Conservation (phyloP, 768 basidiomycete species). For the Cyclocybe aegerita region DNA sequence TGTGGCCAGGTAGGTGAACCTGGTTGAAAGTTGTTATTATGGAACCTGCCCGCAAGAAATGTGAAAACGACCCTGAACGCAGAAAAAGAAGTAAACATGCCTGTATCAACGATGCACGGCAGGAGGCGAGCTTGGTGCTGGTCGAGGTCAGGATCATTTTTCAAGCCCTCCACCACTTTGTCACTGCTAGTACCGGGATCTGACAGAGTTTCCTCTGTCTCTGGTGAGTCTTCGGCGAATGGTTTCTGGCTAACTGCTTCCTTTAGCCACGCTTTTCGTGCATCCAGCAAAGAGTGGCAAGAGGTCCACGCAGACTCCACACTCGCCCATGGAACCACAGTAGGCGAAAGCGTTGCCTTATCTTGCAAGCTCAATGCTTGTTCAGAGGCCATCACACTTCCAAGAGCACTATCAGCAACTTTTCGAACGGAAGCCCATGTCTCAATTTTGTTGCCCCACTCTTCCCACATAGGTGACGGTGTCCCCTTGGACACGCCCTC, state of each 20-base stretch:
- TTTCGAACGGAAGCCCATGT: conserved; percentile 68
- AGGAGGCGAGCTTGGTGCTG: conserved; percentile 79
- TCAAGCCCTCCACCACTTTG: conserved; percentile 75
- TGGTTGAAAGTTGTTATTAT: conserved; percentile 85
- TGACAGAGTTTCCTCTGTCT: conserved; percentile 33
- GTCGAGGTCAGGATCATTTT: conserved; percentile 73
- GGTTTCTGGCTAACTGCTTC: conserved; percentile 32
- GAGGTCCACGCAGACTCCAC: conserved; percentile 67
- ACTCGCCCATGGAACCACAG: conserved; percentile 63
- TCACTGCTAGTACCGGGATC: conserved; percentile 48
- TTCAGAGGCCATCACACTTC: conserved; percentile 50
- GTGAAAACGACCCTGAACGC: conserved; percentile 7
- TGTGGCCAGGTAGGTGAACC: conserved; percentile 85
- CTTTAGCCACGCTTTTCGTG: conserved; percentile 63
- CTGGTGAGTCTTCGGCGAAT: conserved; percentile 24
- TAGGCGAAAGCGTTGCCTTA: conserved; percentile 52
- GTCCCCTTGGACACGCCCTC: conserved; percentile 6
- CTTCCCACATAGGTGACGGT: conserved; percentile 45
- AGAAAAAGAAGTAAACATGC: conserved; percentile 35
- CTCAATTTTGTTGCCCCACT: conserved; percentile 73
- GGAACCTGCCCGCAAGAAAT: conserved; percentile 40
- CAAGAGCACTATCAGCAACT: conserved; percentile 77
- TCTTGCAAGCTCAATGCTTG: conserved; percentile 20
- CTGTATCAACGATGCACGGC: conserved; percentile 82
- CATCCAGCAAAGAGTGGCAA: conserved; percentile 46